Base-by-base conservation (phyloP, 1,284 basidiomycete genomes). In the Rhizopogon parksii region DNA sequence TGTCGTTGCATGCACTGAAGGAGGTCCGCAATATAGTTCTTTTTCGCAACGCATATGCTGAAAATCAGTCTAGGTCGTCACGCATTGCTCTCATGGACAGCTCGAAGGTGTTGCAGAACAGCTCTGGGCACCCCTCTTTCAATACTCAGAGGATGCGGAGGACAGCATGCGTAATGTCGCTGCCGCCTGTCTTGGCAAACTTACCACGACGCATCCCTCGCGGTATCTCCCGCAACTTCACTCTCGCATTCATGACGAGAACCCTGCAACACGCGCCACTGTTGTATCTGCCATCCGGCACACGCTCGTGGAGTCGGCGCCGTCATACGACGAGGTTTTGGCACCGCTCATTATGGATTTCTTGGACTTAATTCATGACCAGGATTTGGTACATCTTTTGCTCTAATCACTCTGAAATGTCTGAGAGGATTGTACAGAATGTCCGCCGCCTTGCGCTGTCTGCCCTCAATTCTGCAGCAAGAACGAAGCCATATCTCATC, bases 261-360 rank as follows among this genome's bases (percentile, higher is more conserved):
- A 83, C 57, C 76, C 84, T 1, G 77, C 85, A 14, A 80, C 88
- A 14, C 80, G 94, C 25, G 93, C 93, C 0, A 91, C 93, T 2
- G 94, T 96, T 42, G 85, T 96, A 7, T 90, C 95, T 4, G 92
- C 95, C 1, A 87, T 98, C 57, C 83, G 96, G 14, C 98, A 97
- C 66, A 96, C 95, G 0, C 94, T 99, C 58, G 91, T 88, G 24
- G 95, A 97, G 63, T 85, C 85, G 2, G 80, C 85, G 1, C 78
- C 80, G 25, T 77, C 85, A 0, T 95, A 93, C 63, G 95, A 98
- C 62, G 92, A 95, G 63, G 73, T 93, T 25, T 82, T 98, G 53
- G 82, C 88, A 15, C 85, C 91, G 1, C 70, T 91, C 34, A 80
- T 98, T 50, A 83, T 92, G 59, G 91, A 95, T 64, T 97, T 98